Conservation (phyloP, 2,329 filamentous ascomycete species). For the Gaeumannomyces sp. region DNA sequence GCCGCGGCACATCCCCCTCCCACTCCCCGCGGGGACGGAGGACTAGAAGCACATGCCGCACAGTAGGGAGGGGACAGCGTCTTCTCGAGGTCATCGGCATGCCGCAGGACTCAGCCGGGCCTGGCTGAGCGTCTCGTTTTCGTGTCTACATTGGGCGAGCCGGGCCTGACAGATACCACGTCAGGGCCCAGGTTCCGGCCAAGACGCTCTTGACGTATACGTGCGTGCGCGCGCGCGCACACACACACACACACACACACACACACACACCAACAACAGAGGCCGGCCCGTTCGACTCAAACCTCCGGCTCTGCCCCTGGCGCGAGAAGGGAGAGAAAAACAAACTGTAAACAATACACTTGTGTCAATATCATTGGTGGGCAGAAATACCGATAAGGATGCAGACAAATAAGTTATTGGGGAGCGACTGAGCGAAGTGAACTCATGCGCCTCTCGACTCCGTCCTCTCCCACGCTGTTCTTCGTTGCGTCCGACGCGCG, state of each 20-base stretch:
- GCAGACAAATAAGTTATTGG: background rate
- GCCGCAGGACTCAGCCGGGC: background rate
- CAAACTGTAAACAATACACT: conserved; percentile 1
- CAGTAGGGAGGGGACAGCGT: background rate
- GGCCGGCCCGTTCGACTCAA: background rate
- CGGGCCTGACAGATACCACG: background rate
- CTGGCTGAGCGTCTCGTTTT: background rate
- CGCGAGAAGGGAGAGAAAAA: background rate
- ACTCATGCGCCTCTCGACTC: background rate
- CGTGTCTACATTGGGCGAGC: background rate
- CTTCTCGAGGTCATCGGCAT: background rate
- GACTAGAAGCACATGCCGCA: background rate
- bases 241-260: no score
- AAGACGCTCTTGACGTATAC: no score
- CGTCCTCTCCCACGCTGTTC: background rate
- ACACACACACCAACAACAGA: background rate
- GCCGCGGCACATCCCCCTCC: no score
- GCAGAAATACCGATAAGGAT: background rate
- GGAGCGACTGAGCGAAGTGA: background rate
- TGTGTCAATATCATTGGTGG: background rate
- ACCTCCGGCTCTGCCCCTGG: background rate
- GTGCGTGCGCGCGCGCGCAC: no score
- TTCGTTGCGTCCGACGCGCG: background rate
- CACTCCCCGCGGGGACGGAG: no score
- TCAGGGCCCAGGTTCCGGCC: no score